Conservation (phyloP, 768 basidiomycete genomes). For the Mycena haematopus region DNA sequence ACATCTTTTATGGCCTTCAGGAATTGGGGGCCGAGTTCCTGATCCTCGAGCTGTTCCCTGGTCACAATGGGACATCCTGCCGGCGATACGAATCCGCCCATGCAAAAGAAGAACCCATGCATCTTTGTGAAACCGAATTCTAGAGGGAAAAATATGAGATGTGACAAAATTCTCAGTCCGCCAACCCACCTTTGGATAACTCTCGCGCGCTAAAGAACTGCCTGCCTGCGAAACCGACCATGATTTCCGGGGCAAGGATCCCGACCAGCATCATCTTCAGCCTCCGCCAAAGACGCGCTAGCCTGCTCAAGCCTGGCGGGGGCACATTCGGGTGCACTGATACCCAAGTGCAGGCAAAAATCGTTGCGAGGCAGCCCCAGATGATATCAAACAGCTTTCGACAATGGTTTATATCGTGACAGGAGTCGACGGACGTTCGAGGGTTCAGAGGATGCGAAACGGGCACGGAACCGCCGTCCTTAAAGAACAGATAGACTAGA, state of each 20-base stretch:
- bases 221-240: constrained; percentile 32
- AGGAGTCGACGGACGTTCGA: background rate
- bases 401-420: constrained; percentile 19
- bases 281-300: constrained; percentile 11
- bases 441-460: background rate
- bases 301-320: constrained; percentile 8
- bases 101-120: constrained; percentile 36
- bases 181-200: constrained; percentile 10
- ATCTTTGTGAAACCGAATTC: constrained; percentile 11
- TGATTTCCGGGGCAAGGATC: constrained; percentile 37
- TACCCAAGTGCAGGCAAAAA: constrained; percentile 34
- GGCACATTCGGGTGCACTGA: constrained; percentile 35
- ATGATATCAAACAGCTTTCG: constrained; percentile 28
- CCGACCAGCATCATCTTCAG: constrained; percentile 32
- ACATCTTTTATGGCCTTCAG: background rate
- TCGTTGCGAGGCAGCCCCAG: constrained; percentile 30
- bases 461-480: background rate
- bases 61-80: constrained; percentile 16
- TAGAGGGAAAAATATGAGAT: background rate
- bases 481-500: background rate
- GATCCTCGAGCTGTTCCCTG: constrained; percentile 26
- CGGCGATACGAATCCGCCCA: constrained; percentile 37
- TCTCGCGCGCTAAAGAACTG: constrained; percentile 26
- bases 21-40: background rate
- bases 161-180: background rate